Percentiles rank a stretch among this genome's conserved stretches.
phyloP scores from a whole-genome alignment of 371 early-diverging fungal species.

The Apophysomyces variabilis region DNA sequence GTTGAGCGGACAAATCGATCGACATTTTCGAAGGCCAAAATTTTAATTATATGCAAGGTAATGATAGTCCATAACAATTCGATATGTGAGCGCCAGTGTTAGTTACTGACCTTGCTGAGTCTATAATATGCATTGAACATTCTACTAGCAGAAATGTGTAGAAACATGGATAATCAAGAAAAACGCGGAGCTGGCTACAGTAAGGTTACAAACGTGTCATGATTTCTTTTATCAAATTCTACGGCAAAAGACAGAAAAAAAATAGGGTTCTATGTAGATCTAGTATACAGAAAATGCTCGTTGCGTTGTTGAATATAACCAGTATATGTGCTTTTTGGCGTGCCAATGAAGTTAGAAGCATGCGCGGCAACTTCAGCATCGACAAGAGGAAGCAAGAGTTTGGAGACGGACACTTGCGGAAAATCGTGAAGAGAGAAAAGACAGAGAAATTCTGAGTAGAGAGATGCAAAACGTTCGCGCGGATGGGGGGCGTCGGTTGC shows the following conservation, averaged over 20 bases:
- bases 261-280: neutral
- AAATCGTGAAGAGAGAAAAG: conserved; percentile 49
- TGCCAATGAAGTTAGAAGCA: conserved; percentile 18
- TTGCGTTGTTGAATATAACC: conserved; percentile 10
- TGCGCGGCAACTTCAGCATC: conserved; percentile 19
- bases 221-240: neutral
- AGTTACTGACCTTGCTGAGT: no score
- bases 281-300: neutral
- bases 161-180: no score
- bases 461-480: conserved; percentile 21
- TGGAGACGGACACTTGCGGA: conserved; percentile 2
- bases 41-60: no score
- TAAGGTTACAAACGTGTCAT: no score
- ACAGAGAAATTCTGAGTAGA: conserved; percentile 42
- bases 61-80: no score
- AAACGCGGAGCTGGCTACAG: no score
- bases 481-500: conserved; percentile 46
- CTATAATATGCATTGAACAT: no score
- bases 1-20: no score
- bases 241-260: neutral
- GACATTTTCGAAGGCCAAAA: no score
- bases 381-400: conserved; percentile 15
- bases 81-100: no score
- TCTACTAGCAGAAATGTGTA: no score
- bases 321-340: conserved; percentile 19